These are phyloP conservation scores for Moniliophthora roreri DNA, from an alignment of 1,284 basidiomycete species.

Conservation along the genomic window DNA sequence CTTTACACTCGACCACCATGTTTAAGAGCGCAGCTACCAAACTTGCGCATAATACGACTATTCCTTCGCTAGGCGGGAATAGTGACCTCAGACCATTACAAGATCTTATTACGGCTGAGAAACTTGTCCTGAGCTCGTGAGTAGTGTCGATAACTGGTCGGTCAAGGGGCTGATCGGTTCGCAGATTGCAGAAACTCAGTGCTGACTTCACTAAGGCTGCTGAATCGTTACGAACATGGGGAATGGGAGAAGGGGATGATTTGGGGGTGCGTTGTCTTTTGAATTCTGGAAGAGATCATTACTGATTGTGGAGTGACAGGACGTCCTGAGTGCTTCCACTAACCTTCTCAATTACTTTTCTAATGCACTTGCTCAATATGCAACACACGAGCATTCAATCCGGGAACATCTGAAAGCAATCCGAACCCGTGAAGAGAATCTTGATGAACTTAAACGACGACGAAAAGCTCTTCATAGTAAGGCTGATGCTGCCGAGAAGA, in stretches of 20 bases:
- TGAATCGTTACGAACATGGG: constrained; percentile 79
- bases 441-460: constrained; percentile 76
- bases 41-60: constrained; percentile 82
- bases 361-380: constrained; percentile 70
- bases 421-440: constrained; percentile 80
- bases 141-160: constrained; percentile 26
- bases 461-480: constrained; percentile 68
- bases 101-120: constrained; percentile 89
- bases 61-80: constrained; percentile 77
- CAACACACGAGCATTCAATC: constrained; percentile 71
- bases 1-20: constrained; percentile 40
- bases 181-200: constrained; percentile 60
- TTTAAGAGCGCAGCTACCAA: constrained; percentile 74
- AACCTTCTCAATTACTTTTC: constrained; percentile 73
- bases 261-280: constrained; percentile 55
- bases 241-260: constrained; percentile 86
- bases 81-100: constrained; percentile 82
- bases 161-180: background rate
- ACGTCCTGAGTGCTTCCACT: constrained; percentile 74
- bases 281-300: background rate
- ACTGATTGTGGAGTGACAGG: constrained; percentile 43
- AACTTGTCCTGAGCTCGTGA: constrained; percentile 75
- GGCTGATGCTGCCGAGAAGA: constrained; percentile 88
- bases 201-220: constrained; percentile 71
- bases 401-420: constrained; percentile 78